Base-by-base conservation (phyloP, 305 asterid genomes). In the Ilex paraguariensis region DNA sequence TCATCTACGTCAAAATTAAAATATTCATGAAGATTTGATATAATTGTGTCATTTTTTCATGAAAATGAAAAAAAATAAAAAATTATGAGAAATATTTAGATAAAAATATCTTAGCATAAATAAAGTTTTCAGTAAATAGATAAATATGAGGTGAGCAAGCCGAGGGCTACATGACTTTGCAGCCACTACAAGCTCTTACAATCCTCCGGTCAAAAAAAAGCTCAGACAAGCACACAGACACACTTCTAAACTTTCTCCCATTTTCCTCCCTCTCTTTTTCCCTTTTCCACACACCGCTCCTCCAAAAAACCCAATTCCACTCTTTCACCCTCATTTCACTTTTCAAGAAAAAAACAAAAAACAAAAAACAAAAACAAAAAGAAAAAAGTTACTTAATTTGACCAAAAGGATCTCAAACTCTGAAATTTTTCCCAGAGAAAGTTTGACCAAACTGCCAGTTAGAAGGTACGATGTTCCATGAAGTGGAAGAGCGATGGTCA, bases 401-500 rank as follows among this genome's bases (percentile, higher is more conserved):
- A 36, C 13, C 52, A 12, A 11, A 46, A 46, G 13, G 52, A 12
- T 13, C 13, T 46, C 15, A 46, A 40, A 63, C 57, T 56, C 80
- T 59, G 73, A 85, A 88, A 48, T 88, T 88, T 52, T 80, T 88
- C 54, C 94, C 94, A 0, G 66, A 59, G 51, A 83, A 88, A 6
- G 91, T 88, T 68, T 88, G 96, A 7, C 94, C 96, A 32, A 80
- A 85, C 58, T 88, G 89, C 96, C 94, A 88, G 36, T 70, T 74
- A 2, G 94, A 68, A 0, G 96, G 96, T 0, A 55, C 91, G 21
- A 85, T 63, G 75, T 88, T 85, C 91, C 79, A 79, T 0, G 94
- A 81, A n/a, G 94, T 82, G 10, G 91, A 77, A 4, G 75, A 61
- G 4, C 96, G 87, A 31, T 49, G 79, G 14, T 88, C 96, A 10